Conservation (phyloP, 1,139 yeast genomes). For the Nakaseomyces bracarensis region DNA sequence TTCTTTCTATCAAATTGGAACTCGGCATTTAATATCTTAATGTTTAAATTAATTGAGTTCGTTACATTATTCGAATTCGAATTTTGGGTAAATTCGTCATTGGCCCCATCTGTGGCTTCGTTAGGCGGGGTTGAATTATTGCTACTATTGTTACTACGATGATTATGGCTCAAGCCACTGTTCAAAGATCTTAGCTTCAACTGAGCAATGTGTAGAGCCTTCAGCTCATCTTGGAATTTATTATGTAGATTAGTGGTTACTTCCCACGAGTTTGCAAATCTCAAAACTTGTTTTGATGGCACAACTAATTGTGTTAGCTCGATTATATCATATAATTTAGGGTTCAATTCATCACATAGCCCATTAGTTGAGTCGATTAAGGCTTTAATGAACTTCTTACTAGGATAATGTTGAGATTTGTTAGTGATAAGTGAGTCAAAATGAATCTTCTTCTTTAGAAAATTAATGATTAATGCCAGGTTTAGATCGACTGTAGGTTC, state of each 20-base stretch:
- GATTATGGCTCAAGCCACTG: constrained; percentile 15
- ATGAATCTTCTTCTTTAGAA: constrained; percentile 53
- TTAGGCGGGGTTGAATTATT: constrained; percentile 6
- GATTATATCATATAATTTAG: constrained; percentile 31
- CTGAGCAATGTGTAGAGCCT: constrained; percentile 39
- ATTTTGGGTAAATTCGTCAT: constrained; percentile 1
- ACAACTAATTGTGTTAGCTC: constrained; percentile 32
- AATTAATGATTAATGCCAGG: constrained; percentile 74
- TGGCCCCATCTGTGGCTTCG: constrained; percentile 6
- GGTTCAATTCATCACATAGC: constrained; percentile 21
- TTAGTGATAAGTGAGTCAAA: constrained; percentile 31
- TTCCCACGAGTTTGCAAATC: constrained; percentile 39
- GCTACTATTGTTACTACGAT: constrained; percentile 10
- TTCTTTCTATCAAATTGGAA: constrained; percentile 94
- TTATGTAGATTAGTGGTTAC: constrained; percentile 31
- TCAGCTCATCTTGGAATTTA: constrained; percentile 37
- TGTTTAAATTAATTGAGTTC: constrained; percentile 23
- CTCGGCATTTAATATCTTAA: constrained; percentile 64
- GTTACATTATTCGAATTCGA: constrained; percentile 2
- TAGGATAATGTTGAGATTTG: constrained; percentile 27
- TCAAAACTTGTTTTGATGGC: constrained; percentile 62
- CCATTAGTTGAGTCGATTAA: constrained; percentile 23
- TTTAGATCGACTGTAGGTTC: constrained; percentile 60
- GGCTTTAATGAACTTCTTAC: constrained; percentile 23
- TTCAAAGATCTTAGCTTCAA: constrained; percentile 31